These are phyloP conservation scores for Termitomyces titanicus DNA, from an alignment of 768 basidiomycete genomes.

Conservation along the genomic window DNA sequence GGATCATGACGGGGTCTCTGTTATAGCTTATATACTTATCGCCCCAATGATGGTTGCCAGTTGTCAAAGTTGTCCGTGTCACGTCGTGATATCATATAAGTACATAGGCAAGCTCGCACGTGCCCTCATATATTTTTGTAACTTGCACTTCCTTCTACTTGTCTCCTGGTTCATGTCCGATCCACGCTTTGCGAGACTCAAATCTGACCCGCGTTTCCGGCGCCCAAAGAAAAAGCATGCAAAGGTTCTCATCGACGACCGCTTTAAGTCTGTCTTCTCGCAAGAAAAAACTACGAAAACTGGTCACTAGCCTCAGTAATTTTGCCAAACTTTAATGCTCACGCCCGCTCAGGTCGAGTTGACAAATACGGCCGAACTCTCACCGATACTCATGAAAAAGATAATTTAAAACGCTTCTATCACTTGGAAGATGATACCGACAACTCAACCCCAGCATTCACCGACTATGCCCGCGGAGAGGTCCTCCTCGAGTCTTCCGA, in stretches of 20 bases:
- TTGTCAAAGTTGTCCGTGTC: constrained; percentile 6
- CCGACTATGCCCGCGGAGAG: constrained; percentile 90
- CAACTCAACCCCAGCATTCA: constrained; percentile 29
- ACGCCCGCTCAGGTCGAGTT: constrained; percentile 49
- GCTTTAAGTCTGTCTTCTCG: constrained; percentile 80
- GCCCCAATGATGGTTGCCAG: constrained; percentile 12
- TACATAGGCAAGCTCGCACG: constrained; percentile 1
- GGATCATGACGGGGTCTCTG: not conserved
- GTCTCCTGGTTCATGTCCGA: constrained; percentile 61
- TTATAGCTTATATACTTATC: constrained; percentile 1
- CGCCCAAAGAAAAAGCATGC: constrained; percentile 72
- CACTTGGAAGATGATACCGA: constrained; percentile 44
- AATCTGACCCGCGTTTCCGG: constrained; percentile 91
- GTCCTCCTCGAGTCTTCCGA: constrained; percentile 85
- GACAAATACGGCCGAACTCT: constrained; percentile 89
- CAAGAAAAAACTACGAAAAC: constrained; percentile 34
- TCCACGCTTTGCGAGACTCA: constrained; percentile 82
- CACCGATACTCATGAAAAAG: constrained; percentile 64
- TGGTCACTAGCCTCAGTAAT: constrained; percentile 3
- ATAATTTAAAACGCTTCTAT: constrained; percentile 79
- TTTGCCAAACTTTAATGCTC: not conserved
- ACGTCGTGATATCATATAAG: too few relatives aligned
- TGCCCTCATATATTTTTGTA: constrained; percentile 3
- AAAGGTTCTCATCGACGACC: constrained; percentile 88
- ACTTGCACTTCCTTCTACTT: not conserved